Evolutionary conservation across 2,329 filamentous ascomycete genomes (phyloP).

Genomic region (Epichloe gansuensis): DNA sequence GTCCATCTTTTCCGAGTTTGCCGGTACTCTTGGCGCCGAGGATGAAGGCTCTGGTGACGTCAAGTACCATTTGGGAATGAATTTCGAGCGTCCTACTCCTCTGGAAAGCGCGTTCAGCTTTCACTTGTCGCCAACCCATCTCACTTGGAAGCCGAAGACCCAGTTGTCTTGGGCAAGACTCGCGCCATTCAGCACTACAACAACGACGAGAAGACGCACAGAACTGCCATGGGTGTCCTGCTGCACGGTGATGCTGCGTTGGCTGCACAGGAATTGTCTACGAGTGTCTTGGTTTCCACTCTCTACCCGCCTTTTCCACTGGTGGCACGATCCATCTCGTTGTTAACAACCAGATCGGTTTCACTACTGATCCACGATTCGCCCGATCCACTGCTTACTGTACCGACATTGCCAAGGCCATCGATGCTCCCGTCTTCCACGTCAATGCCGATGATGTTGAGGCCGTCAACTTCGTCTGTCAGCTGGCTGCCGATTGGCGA

Average conservation of each 20-base stretch:
- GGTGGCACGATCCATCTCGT: conserved; percentile 94
- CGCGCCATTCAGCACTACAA: conserved; percentile 98
- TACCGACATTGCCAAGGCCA: conserved; percentile 97
- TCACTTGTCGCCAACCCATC: conserved; percentile 97
- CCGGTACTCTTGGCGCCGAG: conserved; percentile 71
- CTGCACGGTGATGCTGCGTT: conserved; percentile 97
- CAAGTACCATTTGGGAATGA: conserved; percentile 99
- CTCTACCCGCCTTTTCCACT: conserved; percentile 89
- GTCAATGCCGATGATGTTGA: conserved; percentile 98
- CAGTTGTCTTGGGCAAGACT: conserved; percentile 94
- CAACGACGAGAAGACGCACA: conserved; percentile 81
- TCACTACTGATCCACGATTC: conserved; percentile 96
- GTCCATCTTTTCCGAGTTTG: conserved; percentile 98
- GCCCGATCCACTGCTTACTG: conserved; percentile 96
- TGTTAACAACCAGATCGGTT: conserved; percentile 99
- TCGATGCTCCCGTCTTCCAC: conserved; percentile 97
- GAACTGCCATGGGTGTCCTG: conserved; percentile 86
- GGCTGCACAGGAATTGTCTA: conserved; percentile 92
- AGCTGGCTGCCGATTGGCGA: conserved; percentile 93
- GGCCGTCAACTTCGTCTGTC: conserved; percentile 96
- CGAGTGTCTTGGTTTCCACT: conserved; percentile 96
- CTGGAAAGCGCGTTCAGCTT: conserved; percentile 97
- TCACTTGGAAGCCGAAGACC: conserved; percentile 95
- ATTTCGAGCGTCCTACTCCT: conserved; percentile 96
- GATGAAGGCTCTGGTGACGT: conserved; percentile 98